These are phyloP conservation scores for Begonia loranthoides DNA, from an alignment of 306 rosid species.

Conservation along the genomic window DNA sequence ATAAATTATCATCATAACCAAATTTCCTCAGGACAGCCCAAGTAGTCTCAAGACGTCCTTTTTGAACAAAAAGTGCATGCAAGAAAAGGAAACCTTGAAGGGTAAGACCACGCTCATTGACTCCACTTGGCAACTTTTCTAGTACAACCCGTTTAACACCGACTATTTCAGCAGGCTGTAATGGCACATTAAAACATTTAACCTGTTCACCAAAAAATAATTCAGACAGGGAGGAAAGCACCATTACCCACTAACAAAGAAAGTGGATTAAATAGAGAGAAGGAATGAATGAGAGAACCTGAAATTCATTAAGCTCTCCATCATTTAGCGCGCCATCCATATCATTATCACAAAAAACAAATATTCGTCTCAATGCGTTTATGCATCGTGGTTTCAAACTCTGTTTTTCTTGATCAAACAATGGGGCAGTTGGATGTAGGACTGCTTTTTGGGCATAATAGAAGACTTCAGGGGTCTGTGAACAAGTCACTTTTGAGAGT, in stretches of 20 bases:
- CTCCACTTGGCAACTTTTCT: slow-evolving; percentile 60
- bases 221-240: too few species aligned
- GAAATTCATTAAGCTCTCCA: slow-evolving; percentile 75
- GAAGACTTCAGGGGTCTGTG: slow-evolving; percentile 84
- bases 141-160: slow-evolving; percentile 66
- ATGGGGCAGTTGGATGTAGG: slow-evolving; percentile 73
- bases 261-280: too few species aligned
- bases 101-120: slow-evolving; percentile 78
- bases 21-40: slow-evolving; percentile 85
- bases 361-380: slow-evolving; percentile 81
- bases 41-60: slow-evolving; percentile 64
- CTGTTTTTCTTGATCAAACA: slow-evolving; percentile 61
- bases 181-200: slow-evolving; percentile 61
- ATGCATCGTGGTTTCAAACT: slow-evolving; percentile 51
- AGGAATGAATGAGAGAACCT: slow-evolving; percentile 37
- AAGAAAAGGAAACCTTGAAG: slow-evolving; percentile 57
- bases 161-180: slow-evolving; percentile 52
- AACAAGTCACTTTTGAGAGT: slow-evolving; percentile 12
- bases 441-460: slow-evolving; percentile 85
- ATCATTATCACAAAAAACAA: slow-evolving; percentile 70
- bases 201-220: slow-evolving; percentile 26
- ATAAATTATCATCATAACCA: slow-evolving; percentile 70
- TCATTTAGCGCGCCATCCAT: slow-evolving; percentile 90
- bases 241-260: too few species aligned
- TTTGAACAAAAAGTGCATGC: slow-evolving; percentile 62